Base-by-base conservation (phyloP, 2,329 filamentous ascomycete genomes). In the Trichophaea hybrida region DNA sequence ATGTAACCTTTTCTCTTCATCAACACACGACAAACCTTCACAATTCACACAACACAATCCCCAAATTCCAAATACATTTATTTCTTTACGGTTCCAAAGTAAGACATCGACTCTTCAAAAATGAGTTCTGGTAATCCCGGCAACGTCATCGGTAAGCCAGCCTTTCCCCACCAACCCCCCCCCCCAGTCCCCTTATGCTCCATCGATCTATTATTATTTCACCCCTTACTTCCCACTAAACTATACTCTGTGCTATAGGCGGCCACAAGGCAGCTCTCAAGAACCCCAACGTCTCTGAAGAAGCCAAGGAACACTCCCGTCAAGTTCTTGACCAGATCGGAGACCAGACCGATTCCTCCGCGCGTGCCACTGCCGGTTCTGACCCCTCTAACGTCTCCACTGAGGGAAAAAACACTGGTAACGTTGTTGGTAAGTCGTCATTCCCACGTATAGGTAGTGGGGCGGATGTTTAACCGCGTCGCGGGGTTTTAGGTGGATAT, bases 191-290 rank as follows among this genome's bases (percentile, higher is more conserved):
- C 24, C 24, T 24, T 3, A 24, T 24, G 24, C 24, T 24, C 3
- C 24, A 24, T 24, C 24, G 24, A 24, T 24, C 24, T 24, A 24
- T 24, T 24, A 24, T 24, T 24, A 24, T 24, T 24, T 24, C 24
- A 24, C 24, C 24, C 24, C 24, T 24, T 24, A 3, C 24, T 24
- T 24, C 24, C 3, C 24, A 24, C 50, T 35, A 35, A 37, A 31
- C 13, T 1, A 35, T 24, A 1, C 4, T 2, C 44, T 3, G 24
- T 5, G 24, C 10, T 46, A 61, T 66, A 64, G 77, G 76, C 61
- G 78, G 78, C 70, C 78, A 81, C 75, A 81, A 82, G 74, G 78
- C 78, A 60, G 78, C 75, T 69, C 66, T 80, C 62, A 76, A 75
- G 69, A 80, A 80, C 73, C 77, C 78, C 65, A 78, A 79, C 69